Evolutionary conservation across 768 basidiomycete species (phyloP).

Genomic region (Podaxis pistillaris): DNA sequence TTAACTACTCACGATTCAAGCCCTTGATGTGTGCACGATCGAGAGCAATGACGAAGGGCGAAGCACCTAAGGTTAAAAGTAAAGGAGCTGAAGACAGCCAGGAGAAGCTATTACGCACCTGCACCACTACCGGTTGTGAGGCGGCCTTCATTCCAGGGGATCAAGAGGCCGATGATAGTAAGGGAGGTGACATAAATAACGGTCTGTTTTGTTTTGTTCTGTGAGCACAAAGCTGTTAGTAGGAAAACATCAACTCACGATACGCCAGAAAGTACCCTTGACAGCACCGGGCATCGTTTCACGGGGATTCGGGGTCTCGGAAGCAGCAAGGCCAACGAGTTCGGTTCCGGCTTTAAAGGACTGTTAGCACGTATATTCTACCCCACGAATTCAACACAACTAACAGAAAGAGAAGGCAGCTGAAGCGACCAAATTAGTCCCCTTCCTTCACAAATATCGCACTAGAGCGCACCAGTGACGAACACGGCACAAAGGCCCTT

Average conservation of each 20-base stretch:
- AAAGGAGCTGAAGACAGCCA: not conserved
- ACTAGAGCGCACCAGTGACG: constrained; percentile 30
- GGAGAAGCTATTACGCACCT: constrained; percentile 7
- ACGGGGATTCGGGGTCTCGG: constrained; percentile 46
- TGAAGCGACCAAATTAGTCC: not conserved
- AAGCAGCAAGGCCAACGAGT: constrained; percentile 44
- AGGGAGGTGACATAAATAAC: constrained; percentile 44
- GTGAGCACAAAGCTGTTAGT: not conserved
- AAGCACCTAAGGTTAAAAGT: constrained; percentile 25
- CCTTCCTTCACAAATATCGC: too few species aligned
- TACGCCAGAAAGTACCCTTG: constrained; percentile 49
- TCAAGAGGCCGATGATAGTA: constrained; percentile 39
- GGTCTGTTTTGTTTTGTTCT: constrained; percentile 25
- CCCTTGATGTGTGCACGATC: constrained; percentile 39
- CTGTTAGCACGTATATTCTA: not conserved
- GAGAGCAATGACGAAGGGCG: constrained; percentile 45
- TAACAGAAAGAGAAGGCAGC: constrained; percentile 40
- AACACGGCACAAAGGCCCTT: constrained; percentile 45
- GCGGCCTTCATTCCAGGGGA: constrained; percentile 36
- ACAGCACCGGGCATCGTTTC: constrained; percentile 42
- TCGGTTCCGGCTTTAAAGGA: constrained; percentile 39
- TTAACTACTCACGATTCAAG: constrained; percentile 32
- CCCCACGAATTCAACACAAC: constrained; percentile 5
- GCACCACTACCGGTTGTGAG: constrained; percentile 38
- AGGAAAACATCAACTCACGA: constrained; percentile 26